A percentile compares a stretch with the other conserved stretches of the same genome.
These are phyloP conservation scores for Multifurca ochricompacta DNA, from an alignment of 768 basidiomycete genomes.

Conservation along the genomic window DNA sequence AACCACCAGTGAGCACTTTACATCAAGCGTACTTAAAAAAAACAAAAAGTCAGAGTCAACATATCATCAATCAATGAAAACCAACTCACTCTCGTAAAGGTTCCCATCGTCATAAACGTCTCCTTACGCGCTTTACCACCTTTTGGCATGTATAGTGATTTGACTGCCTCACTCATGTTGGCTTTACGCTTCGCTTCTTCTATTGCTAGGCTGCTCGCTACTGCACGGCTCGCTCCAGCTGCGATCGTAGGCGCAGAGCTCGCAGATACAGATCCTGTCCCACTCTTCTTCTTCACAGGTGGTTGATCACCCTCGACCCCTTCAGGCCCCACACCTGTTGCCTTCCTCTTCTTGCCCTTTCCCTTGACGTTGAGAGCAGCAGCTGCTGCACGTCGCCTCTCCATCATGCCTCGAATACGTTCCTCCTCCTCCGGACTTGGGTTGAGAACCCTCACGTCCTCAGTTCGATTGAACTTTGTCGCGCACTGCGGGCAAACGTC, in stretches of 20 bases:
- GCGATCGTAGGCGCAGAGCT: conserved; percentile 39
- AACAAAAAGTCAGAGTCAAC: neutral
- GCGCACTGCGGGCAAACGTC: conserved; percentile 74
- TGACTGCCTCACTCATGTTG: conserved; percentile 79
- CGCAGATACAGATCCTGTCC: neutral
- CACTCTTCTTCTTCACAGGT: conserved; percentile 4
- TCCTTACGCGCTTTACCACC: conserved; percentile 57
- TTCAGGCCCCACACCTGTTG: conserved; percentile 27
- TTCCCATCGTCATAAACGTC: conserved; percentile 88
- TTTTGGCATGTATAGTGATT: conserved; percentile 63
- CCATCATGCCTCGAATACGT: conserved; percentile 49
- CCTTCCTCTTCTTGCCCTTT: conserved; percentile 58
- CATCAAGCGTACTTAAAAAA: conserved; percentile 23
- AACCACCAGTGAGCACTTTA: conserved; percentile 6
- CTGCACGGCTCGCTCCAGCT: conserved; percentile 49
- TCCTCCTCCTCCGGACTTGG: conserved; percentile 60
- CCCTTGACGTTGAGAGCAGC: conserved; percentile 48
- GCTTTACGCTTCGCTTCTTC: conserved; percentile 82
- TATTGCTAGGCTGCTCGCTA: conserved; percentile 61
- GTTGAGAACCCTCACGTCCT: conserved; percentile 60
- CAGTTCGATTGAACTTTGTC: conserved; percentile 50
- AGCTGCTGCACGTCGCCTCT: conserved; percentile 46
- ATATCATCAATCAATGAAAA: neutral
- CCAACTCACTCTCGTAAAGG: conserved; percentile 77
- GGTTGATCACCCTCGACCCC: conserved; percentile 31